Conservation (phyloP, 345 rosid genomes). For the Salix brachista region DNA sequence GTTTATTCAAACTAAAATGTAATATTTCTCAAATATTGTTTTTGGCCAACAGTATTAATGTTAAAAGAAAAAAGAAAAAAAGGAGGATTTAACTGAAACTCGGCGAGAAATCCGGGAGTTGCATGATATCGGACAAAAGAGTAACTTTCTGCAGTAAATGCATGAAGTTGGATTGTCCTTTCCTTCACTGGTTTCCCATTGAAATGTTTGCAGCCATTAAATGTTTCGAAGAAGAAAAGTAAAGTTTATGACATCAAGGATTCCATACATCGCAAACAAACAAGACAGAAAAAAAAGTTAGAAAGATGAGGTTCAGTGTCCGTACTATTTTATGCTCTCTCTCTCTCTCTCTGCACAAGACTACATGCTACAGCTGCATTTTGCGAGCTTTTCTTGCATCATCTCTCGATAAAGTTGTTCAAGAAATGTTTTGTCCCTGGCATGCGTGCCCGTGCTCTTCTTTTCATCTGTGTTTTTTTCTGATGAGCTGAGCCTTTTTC, state of each 20-base stretch:
- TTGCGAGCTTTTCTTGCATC: neutral
- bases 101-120: constrained; percentile 38
- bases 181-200: neutral
- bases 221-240: neutral
- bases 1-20: no score
- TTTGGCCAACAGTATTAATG: no score
- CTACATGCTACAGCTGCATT: neutral
- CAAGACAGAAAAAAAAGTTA: neutral
- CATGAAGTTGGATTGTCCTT: neutral
- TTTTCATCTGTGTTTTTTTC: neutral
- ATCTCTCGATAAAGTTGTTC: constrained; percentile 4
- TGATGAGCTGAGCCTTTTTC: constrained; percentile 13
- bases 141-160: constrained; percentile 31
- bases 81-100: constrained; percentile 1
- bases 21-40: no score
- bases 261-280: neutral
- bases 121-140: constrained; percentile 6
- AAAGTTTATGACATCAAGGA: neutral
- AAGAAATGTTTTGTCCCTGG: constrained; percentile 2
- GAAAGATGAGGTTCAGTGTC: no score
- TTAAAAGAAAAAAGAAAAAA: no score
- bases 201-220: neutral
- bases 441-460: neutral
- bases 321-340: neutral
- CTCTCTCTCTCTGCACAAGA: neutral